These are phyloP conservation scores for Aspergillus sp. DNA, from an alignment of 2,329 filamentous ascomycete genomes.

Conservation along the genomic window DNA sequence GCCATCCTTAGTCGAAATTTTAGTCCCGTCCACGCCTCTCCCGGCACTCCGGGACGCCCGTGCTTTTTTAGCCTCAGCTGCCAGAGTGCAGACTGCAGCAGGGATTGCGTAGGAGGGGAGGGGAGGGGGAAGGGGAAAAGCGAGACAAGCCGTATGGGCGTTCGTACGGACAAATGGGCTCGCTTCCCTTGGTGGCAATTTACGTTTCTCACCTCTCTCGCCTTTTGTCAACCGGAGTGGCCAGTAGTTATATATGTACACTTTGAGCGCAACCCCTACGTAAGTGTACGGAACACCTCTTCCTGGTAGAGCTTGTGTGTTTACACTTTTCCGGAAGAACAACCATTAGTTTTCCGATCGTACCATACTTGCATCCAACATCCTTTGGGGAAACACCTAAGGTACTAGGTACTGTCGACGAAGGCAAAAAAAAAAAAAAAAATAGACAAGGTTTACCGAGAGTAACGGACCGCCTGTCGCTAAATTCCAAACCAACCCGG, in stretches of 20 bases:
- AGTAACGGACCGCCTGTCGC: not conserved
- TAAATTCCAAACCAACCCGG: not conserved
- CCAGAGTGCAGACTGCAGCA: not conserved
- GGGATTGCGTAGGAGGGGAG: not conserved
- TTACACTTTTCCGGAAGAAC: not conserved
- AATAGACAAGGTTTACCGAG: not conserved
- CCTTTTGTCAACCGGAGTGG: no score
- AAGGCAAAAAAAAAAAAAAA: no score
- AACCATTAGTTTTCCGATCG: not conserved
- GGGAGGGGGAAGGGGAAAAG: not conserved
- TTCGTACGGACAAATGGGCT: not conserved
- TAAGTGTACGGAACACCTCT: no score
- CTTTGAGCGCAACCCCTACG: no score
- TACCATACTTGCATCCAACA: not conserved
- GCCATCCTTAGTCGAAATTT: not conserved
- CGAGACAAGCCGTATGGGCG: not conserved
- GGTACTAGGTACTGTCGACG: not conserved
- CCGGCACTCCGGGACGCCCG: slow-evolving; percentile 22
- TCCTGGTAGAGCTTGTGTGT: no score
- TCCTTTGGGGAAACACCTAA: no score
- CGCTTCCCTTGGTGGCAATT: no score
- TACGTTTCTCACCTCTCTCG: no score
- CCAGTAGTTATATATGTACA: no score
- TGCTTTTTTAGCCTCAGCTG: slow-evolving; percentile 15
- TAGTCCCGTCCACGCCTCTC: slow-evolving; percentile 1